phyloP scores from a whole-genome alignment of 1,284 basidiomycete species.

The Polyporus tsugae region DNA sequence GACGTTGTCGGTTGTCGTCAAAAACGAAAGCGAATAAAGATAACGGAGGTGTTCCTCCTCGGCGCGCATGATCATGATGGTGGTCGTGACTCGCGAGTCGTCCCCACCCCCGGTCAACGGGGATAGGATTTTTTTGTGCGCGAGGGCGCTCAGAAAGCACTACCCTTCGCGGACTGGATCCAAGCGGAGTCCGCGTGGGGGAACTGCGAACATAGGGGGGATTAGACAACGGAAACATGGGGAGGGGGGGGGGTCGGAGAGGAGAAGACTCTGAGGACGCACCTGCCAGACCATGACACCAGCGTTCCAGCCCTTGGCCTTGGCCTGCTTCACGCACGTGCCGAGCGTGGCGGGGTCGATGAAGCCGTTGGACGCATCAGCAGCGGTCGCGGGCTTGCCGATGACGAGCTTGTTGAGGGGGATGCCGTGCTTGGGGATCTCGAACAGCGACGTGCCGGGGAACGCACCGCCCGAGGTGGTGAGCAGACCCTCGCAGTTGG shows the following conservation, averaged over 20 bases:
- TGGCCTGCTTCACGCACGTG: constrained; percentile 61
- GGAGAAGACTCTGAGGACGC: neutral
- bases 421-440: constrained; percentile 65
- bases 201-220: constrained; percentile 11
- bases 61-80: constrained; percentile 2
- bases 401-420: constrained; percentile 58
- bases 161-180: constrained; percentile 27
- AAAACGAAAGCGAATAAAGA: neutral
- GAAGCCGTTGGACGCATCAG: constrained; percentile 60
- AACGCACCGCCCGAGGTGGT: constrained; percentile 40
- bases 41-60: neutral
- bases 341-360: constrained; percentile 62
- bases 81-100: neutral
- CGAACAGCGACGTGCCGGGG: constrained; percentile 53
- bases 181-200: constrained; percentile 28
- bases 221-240: neutral
- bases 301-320: constrained; percentile 63
- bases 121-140: neutral
- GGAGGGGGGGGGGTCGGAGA: too few species aligned
- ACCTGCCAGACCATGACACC: constrained; percentile 30
- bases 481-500: constrained; percentile 60
- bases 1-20: too few species aligned
- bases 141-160: constrained; percentile 12
- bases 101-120: constrained; percentile 3
- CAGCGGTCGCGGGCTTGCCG: constrained; percentile 59